Base-by-base conservation (phyloP, 2,329 filamentous ascomycete species). In the Iodosphaeria phyllophila region DNA sequence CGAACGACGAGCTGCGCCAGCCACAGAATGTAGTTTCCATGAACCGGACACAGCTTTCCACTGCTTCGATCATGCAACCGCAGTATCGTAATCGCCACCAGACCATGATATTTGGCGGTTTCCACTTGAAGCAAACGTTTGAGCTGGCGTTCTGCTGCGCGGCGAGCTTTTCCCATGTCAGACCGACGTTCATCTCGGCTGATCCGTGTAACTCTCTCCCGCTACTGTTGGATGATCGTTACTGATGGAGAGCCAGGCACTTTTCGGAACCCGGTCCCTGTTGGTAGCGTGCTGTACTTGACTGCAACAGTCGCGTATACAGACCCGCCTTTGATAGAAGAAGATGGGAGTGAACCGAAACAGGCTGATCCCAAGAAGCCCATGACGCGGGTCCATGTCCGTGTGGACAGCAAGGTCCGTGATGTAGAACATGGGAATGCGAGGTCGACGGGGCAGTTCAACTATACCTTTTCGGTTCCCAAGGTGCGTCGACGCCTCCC, bases 61-160 rank as follows among this genome's bases (percentile, higher is more conserved):
- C 71, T 2, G 71, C 74, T 8, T 64, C 62, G 36, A 77, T 82
- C 34, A 80, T 80, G 74, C 74, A 79, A 42, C 75, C 75, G 0
- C 72, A 51, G 29, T 50, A 50, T 29, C 40, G 48, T 14, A 51
- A 51, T 33, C 43, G 49, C 2, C 73, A 79, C 45, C 70, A 75
- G 38, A 76, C 75, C 44, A 78, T 79, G 74, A 77, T 82, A 27
- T 82, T 80, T 38, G 75, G 75, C 25, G 75, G 75, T 9, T 79
- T 74, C 42, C 60, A 80, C 8, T 55, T 82, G 8, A 76, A 77
- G 41, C 69, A 76, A 39, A 75, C 73, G 0, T 80, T 79, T 37
- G 75, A 82, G 47, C 58, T 80, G 5, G 74, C 75, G 2, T 82
- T 80, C 48, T 78, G 73, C 43, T 76, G 72, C 39, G 74, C 72